Percentiles rank a stretch among this genome's conserved stretches.
Conservation (phyloP, 768 basidiomycete species). For the Agrocybe praecox region DNA sequence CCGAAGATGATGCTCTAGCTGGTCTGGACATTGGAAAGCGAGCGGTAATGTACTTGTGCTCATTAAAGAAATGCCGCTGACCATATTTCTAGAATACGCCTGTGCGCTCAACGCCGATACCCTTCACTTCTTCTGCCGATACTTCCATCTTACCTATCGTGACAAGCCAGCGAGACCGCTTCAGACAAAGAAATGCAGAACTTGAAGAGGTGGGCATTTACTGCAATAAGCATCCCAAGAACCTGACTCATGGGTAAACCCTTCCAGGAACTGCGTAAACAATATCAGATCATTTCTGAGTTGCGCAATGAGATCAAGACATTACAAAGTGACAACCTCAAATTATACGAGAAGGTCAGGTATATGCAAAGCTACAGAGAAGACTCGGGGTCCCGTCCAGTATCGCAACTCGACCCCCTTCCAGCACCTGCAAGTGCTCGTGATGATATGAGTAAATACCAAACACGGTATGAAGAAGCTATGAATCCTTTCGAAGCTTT, state of each 20-base stretch:
- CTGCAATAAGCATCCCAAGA: not conserved
- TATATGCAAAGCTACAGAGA: slow-evolving; percentile 98
- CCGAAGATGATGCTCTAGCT: slow-evolving; percentile 62
- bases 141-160: slow-evolving; percentile 98
- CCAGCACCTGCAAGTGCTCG: slow-evolving; percentile 45
- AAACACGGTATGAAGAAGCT: slow-evolving; percentile 90
- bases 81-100: slow-evolving; percentile 25
- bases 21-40: slow-evolving; percentile 73
- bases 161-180: slow-evolving; percentile 96
- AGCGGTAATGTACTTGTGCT: slow-evolving; percentile 33
- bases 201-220: slow-evolving; percentile 77
- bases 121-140: slow-evolving; percentile 77
- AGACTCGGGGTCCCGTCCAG: slow-evolving; percentile 57
- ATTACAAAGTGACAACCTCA: slow-evolving; percentile 93
- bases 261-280: slow-evolving; percentile 86
- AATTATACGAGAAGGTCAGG: slow-evolving; percentile 97
- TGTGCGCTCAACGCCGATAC: slow-evolving; percentile 63
- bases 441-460: slow-evolving; percentile 88
- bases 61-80: not conserved
- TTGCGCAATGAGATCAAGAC: slow-evolving; percentile 90
- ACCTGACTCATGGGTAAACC: not conserved
- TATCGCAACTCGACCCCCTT: slow-evolving; percentile 71
- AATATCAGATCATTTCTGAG: slow-evolving; percentile 93
- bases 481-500: slow-evolving; percentile 99
- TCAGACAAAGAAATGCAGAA: slow-evolving; percentile 95